Evolutionary conservation across 768 basidiomycete species (phyloP).

Genomic region (Russula sp.): DNA sequence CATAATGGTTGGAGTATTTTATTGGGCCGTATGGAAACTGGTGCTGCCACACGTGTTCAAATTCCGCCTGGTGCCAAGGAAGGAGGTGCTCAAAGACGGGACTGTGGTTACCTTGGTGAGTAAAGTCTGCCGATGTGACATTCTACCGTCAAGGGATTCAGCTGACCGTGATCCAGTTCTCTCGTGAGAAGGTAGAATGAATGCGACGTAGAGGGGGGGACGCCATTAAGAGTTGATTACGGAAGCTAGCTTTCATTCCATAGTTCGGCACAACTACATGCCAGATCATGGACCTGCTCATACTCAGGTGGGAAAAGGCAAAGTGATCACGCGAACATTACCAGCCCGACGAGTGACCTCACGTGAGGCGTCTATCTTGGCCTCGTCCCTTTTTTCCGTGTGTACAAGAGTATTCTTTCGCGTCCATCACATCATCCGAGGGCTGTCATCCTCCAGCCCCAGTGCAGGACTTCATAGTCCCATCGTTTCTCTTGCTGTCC

Average conservation of each 20-base stretch:
- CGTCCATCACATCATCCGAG: no score
- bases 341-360: not conserved
- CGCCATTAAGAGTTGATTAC: not conserved
- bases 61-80: constrained; percentile 41
- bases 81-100: constrained; percentile 43
- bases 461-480: not conserved
- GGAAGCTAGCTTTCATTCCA: not conserved
- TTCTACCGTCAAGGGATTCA: not conserved
- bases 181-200: constrained; percentile 9
- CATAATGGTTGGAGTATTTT: constrained; percentile 39
- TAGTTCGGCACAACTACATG: not conserved
- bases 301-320: not conserved
- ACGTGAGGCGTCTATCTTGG: not conserved
- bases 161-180: constrained; percentile 1
- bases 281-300: not conserved
- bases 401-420: not conserved
- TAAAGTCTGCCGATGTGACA: constrained; percentile 1
- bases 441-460: not conserved
- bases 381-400: not conserved
- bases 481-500: not conserved
- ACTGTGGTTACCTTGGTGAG: constrained; percentile 47
- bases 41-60: constrained; percentile 42
- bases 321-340: not conserved
- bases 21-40: constrained; percentile 50
- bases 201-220: not conserved